Percentiles rank a stretch among this genome's conserved stretches.
phyloP scores from a whole-genome alignment of 2,329 filamentous ascomycete species.

The Coniochaeta ligniaria region DNA sequence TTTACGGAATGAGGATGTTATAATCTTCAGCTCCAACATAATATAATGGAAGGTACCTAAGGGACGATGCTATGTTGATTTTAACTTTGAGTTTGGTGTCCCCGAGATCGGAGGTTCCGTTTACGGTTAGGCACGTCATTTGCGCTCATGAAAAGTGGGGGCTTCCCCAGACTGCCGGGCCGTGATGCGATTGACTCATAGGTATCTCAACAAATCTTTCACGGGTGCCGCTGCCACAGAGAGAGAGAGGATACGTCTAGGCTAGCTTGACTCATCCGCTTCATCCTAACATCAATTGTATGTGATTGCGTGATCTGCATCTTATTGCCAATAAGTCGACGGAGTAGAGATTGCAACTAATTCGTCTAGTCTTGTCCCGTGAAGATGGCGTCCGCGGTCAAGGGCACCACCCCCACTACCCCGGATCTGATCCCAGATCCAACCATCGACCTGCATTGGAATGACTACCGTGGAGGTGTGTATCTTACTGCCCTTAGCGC shows the following conservation, averaged over 20 bases:
- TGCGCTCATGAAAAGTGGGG: too few species aligned
- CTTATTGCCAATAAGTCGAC: too few species aligned
- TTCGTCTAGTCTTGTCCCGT: background rate
- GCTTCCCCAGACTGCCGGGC: too few species aligned
- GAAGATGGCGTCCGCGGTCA: background rate
- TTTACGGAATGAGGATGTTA: too few species aligned
- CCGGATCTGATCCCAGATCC: constrained; percentile 49
- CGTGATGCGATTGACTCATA: background rate
- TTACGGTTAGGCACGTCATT: too few species aligned
- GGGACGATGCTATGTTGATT: too few species aligned
- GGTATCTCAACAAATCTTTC: background rate
- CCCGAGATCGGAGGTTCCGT: too few species aligned
- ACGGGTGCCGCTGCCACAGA: background rate
- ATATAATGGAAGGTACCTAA: too few species aligned
- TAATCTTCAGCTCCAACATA: too few species aligned
- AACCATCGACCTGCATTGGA: constrained; percentile 61
- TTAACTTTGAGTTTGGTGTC: too few species aligned
- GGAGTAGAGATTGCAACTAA: background rate
- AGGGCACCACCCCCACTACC: background rate
- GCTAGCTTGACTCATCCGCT: background rate
- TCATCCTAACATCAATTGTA: background rate
- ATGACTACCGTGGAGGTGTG: constrained; percentile 34
- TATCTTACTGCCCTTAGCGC: constrained; percentile 10
- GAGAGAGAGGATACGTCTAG: background rate
- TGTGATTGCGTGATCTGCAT: background rate